Percentiles rank a stretch among this genome's conserved stretches.
Conservation (phyloP, 192 early-diverging fungal genomes). For the Rhizophagus clarus region DNA sequence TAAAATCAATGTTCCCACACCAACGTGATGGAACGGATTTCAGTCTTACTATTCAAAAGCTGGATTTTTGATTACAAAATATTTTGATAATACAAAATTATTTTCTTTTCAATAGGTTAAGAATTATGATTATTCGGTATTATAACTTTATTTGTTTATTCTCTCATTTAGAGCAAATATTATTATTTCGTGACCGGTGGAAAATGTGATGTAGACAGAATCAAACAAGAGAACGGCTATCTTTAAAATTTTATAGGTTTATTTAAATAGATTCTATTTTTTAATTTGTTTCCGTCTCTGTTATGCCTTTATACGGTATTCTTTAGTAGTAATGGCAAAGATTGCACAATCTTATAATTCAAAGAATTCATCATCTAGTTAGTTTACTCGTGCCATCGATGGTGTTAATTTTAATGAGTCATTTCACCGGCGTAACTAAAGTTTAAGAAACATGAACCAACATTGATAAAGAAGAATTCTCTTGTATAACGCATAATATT, state of each 20-base stretch:
- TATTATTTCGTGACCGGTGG: slow-evolving; percentile 34
- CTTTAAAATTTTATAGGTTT: neutral
- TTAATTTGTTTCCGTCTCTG: neutral
- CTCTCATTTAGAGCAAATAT: slow-evolving; percentile 21
- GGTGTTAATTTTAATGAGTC: neutral
- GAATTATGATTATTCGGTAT: neutral
- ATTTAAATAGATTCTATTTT: too few species aligned
- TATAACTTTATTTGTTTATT: neutral
- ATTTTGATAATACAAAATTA: slow-evolving; percentile 29
- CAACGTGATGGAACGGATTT: slow-evolving; percentile 15
- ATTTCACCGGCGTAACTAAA: slow-evolving; percentile 17
- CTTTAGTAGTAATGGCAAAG: slow-evolving; percentile 20
- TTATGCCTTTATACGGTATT: slow-evolving; percentile 23
- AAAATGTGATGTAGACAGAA: neutral
- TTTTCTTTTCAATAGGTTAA: too few species aligned
- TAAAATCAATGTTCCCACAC: slow-evolving; percentile 12
- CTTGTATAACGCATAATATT: too few species aligned
- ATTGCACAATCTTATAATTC: slow-evolving; percentile 22
- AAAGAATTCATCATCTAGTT: neutral
- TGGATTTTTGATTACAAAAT: neutral
- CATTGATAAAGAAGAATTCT: slow-evolving; percentile 1
- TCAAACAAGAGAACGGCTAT: neutral
- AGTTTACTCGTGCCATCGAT: neutral
- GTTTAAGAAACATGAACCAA: slow-evolving; percentile 28
- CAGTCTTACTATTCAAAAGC: slow-evolving; percentile 14